Evolutionary conservation across 352 stramenopile species (phyloP).

Genomic region (Aphanomyces astaci): DNA sequence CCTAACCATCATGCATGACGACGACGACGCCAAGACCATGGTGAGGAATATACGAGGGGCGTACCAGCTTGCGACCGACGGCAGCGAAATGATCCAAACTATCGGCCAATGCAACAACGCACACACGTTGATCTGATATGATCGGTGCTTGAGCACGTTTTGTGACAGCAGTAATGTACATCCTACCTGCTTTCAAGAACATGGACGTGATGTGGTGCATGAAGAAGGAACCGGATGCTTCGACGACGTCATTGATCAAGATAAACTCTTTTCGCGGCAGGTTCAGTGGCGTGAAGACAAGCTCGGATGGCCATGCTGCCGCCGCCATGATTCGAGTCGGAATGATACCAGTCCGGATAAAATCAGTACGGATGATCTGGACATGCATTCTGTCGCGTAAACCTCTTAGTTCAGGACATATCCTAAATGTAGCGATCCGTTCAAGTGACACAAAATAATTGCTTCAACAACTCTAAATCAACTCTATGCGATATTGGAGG

Average conservation of each 20-base stretch:
- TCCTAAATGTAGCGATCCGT: background rate
- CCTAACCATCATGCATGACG: no score
- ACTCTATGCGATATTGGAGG: background rate
- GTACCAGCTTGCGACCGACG: constrained; percentile 60
- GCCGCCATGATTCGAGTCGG: background rate
- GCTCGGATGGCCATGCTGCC: background rate
- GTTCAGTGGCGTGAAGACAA: constrained; percentile 28
- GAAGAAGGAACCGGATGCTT: constrained; percentile 47
- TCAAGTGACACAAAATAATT: no score
- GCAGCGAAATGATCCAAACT: constrained; percentile 50
- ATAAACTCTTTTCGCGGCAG: constrained; percentile 48
- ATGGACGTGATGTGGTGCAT: constrained; percentile 66
- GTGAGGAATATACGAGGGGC: constrained; percentile 8
- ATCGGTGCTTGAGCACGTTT: background rate
- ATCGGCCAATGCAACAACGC: constrained; percentile 42
- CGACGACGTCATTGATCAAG: constrained; percentile 46
- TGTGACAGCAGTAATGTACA: background rate
- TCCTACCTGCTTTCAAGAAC: constrained; percentile 53
- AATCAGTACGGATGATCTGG: background rate
- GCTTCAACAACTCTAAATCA: no score
- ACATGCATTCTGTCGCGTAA: background rate
- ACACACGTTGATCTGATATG: constrained; percentile 44
- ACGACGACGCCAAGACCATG: no score
- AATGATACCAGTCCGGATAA: background rate
- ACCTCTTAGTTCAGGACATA: no score